Evolutionary conservation across 371 early-diverging fungal genomes (phyloP), one percentile per base, ranked within the genome.

Genomic region (Dentiscutata heterogama): DNA sequence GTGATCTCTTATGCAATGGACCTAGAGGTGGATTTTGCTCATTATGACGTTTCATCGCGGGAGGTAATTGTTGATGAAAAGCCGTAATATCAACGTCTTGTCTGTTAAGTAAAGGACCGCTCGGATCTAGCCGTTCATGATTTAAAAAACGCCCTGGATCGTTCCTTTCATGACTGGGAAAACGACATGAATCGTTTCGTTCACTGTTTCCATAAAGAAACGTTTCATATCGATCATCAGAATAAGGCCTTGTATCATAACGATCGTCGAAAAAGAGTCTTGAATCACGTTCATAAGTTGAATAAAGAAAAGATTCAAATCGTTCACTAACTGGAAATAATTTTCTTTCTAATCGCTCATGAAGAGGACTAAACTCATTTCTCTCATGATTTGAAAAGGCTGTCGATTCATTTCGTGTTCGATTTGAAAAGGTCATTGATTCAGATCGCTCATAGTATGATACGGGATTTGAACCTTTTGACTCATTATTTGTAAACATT

Each of bases 31-130:
- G 54, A 29, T 51, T 29, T 22, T 51, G 25, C 54, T 73, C 73
- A 20, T 73, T 73, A 25, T 29, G 25, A 54, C 73, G 73, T 73
- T 54, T 73, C 18, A 53, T 53, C 4, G 29, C 11, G 20, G 53
- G 18, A 1, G 51, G 54, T 54, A 73, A 29, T 73, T 73, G 73
- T 53, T 54, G 51, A 53, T 73, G 73, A 73, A 73, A 73, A 8
- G 73, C 54, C 5, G 54, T 73, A 53, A 31, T 20, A 20, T 73
- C 73, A 6, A 11, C 56, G 7, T 73, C 73, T 53, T 46, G 71
- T 46, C 46, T 71, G 50, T 46, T 71, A 71, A 22, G 5, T 42
- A 42, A 71, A 22, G 50, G 10, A 71, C 25, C 25, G 16, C 39
- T 71, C 0, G 71, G 42, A 50, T 71, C 71, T 4, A 25, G 20